Conservation (phyloP, 2,329 filamentous ascomycete genomes). For the Xylaria arbuscula region DNA sequence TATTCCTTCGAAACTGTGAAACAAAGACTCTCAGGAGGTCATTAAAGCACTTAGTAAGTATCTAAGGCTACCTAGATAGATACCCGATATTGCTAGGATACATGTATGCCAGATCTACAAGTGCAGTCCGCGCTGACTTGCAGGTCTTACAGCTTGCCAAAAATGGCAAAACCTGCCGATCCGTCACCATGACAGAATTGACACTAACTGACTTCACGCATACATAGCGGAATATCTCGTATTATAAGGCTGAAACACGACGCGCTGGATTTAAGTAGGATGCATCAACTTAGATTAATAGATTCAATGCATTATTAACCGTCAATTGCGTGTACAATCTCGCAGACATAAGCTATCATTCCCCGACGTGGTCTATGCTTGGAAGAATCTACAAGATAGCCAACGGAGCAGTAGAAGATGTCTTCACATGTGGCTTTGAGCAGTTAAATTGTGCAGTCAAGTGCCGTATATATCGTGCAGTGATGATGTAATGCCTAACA, state of each 20-base stretch:
- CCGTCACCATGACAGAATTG: slow-evolving; percentile 19
- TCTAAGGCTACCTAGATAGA: neutral
- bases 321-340: too few relatives aligned
- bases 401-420: too few relatives aligned
- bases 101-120: too few relatives aligned
- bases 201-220: slow-evolving; percentile 4
- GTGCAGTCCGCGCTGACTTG: neutral
- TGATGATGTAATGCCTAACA: too few relatives aligned
- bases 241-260: slow-evolving; percentile 1
- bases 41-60: neutral
- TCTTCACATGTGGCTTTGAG: too few relatives aligned
- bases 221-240: slow-evolving; percentile 3
- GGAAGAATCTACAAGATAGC: too few relatives aligned
- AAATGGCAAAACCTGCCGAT: neutral
- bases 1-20: neutral
- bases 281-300: neutral
- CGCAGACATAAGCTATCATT: too few relatives aligned
- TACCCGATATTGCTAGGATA: too few relatives aligned
- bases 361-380: too few relatives aligned
- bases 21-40: neutral
- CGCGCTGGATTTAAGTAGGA: neutral
- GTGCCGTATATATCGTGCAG: too few relatives aligned
- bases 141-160: neutral
- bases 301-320: too few relatives aligned
- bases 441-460: too few relatives aligned